Evolutionary conservation across 78 protist genomes (phyloP), one percentile per base, ranked within the genome.

Genomic region (Isochrysis galbana): DNA sequence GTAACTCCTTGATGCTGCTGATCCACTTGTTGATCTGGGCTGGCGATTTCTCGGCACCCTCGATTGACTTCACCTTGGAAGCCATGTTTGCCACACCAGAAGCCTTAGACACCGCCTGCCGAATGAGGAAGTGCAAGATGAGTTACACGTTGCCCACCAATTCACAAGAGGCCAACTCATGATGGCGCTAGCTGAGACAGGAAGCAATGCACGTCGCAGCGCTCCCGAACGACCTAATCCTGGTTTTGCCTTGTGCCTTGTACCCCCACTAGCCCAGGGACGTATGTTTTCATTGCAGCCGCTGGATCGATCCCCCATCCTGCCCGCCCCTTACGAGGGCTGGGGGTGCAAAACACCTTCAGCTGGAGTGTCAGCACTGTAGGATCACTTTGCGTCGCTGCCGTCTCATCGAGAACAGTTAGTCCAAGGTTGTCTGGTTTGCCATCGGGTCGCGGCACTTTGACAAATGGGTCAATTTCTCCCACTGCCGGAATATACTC

Each of bases 401-500:
- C 82, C 1, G 97, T 97, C 95, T 97, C 98, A 90, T 97, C 98
- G 23, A 97, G 77, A 11, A 94, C 93, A 0, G 89, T 38, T 23
- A 97, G 70, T 34, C 97, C 98, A 29, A 97, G 95, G 0, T 0
- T 21, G 46, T 95, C 96, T 74, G 10, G 25, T 55, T 80, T 14
- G 3, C 70, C 91, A 41, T 95, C 96, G 2, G 97, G 97, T 26
- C 96, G 94, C 34, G 97, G 94, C 23, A 94, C 91, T 67, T 72
- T 78, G 47, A 91, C 36, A 61, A 70, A 90, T 19, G 93, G 25
- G 42, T 90, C 88, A 23, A 74, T 90, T 5, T 90, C 84, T 45
- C 93, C 93, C 22, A 96, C 91, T 0, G 98, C 87, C 17, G 98
- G 98, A 44, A 97, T 93, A 92, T 90, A 96, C 46, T 97, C 97